Percentiles rank a stretch among this genome's conserved stretches.
Evolutionary conservation across 352 stramenopile genomes (phyloP).

Genomic region (Phytopythium cucurbitacearum): DNA sequence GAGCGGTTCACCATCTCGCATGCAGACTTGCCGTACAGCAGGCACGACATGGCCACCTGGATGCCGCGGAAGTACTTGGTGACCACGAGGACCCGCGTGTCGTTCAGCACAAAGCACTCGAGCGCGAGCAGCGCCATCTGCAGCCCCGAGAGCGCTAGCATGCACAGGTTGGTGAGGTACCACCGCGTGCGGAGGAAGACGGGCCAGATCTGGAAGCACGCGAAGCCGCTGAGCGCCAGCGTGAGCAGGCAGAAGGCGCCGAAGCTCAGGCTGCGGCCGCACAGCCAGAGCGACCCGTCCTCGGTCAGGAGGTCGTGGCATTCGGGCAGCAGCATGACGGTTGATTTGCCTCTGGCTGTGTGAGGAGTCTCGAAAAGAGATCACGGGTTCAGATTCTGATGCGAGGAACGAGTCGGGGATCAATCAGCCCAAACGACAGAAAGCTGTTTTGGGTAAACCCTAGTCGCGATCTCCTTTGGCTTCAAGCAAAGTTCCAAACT

Average conservation of each 20-base stretch:
- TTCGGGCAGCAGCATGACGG: slow-evolving; percentile 37
- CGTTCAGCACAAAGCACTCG: slow-evolving; percentile 60
- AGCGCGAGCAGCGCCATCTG: slow-evolving; percentile 66
- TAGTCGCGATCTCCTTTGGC: no score
- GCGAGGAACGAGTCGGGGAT: no score
- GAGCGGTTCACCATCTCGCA: slow-evolving; percentile 52
- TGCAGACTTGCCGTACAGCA: slow-evolving; percentile 64
- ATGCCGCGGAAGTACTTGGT: slow-evolving; percentile 71
- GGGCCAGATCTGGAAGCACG: slow-evolving; percentile 45
- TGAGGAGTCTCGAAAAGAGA: no score
- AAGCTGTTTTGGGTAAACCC: no score
- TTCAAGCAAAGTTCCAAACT: no score
- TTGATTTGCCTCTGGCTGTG: no score
- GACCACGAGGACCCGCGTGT: slow-evolving; percentile 52
- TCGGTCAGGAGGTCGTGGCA: slow-evolving; percentile 38
- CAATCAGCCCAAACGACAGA: no score
- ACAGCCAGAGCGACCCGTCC: slow-evolving; percentile 36
- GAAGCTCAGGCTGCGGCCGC: slow-evolving; percentile 58
- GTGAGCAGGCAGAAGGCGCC: slow-evolving; percentile 52
- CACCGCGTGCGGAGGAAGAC: slow-evolving; percentile 51
- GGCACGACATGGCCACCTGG: slow-evolving; percentile 62
- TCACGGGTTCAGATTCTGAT: no score
- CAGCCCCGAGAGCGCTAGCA: slow-evolving; percentile 48
- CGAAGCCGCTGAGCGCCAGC: slow-evolving; percentile 34
- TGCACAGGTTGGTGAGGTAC: slow-evolving; percentile 56